A percentile compares a stretch with the other conserved stretches of the same genome.
Conservation (phyloP, 805 yeast genomes). For the Priceomyces medius region DNA sequence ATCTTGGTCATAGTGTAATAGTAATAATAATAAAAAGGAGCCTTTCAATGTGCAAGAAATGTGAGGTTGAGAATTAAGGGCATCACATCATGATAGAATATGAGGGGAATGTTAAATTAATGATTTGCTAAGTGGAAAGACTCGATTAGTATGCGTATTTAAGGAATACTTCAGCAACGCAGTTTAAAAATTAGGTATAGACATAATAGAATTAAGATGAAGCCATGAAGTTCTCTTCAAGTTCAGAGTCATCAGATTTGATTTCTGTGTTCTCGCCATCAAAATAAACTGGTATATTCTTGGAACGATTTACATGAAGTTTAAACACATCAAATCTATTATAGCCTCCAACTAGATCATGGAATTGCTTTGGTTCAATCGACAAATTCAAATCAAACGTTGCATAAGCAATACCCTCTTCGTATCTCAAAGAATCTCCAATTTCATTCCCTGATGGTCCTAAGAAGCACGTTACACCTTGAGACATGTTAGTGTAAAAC, state of each 20-base stretch:
- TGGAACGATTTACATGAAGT: slow-evolving; percentile 13
- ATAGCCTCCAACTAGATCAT: slow-evolving; percentile 22
- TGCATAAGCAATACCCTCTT: slow-evolving; percentile 24
- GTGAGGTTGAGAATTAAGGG: too few relatives aligned
- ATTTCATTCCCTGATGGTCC: slow-evolving; percentile 19
- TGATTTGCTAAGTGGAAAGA: too few relatives aligned
- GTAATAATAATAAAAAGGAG: too few relatives aligned
- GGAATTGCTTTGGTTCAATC: slow-evolving; percentile 22
- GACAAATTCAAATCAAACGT: slow-evolving; percentile 19
- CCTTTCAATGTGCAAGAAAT: too few relatives aligned
- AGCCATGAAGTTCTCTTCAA: not conserved
- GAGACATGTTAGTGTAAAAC: slow-evolving; percentile 14
- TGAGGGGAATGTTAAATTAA: too few relatives aligned
- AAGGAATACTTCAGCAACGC: too few relatives aligned
- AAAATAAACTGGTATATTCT: slow-evolving; percentile 12
- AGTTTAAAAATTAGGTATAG: too few relatives aligned
- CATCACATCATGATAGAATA: too few relatives aligned
- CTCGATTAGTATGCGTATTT: too few relatives aligned
- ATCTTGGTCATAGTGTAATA: too few relatives aligned
- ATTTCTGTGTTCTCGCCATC: slow-evolving; percentile 2
- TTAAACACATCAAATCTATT: slow-evolving; percentile 22
- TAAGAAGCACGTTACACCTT: slow-evolving; percentile 19
- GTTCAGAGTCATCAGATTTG: not conserved
- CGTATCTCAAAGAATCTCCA: slow-evolving; percentile 17
- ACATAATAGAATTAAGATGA: too few relatives aligned